Percentiles rank a stretch among this genome's conserved stretches.
Evolutionary conservation across 2,329 filamentous ascomycete species (phyloP).

Genomic region (Ceratocystiopsis brevicomis): DNA sequence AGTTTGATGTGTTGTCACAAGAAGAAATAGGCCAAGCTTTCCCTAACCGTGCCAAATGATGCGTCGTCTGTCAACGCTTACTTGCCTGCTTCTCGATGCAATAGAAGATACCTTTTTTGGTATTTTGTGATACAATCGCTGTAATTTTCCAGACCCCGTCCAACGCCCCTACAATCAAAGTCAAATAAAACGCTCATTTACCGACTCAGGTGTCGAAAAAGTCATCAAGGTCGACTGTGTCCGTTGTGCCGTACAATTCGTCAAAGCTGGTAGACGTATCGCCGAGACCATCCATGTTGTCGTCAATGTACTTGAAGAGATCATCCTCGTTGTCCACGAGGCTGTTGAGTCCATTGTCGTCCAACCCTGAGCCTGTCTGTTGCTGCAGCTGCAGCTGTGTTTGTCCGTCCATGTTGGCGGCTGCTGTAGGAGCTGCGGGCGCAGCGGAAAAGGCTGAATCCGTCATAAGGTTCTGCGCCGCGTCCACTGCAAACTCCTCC

Average conservation of each 20-base stretch:
- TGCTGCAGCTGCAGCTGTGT: not conserved
- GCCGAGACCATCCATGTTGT: constrained; percentile 18
- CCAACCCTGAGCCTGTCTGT: not conserved
- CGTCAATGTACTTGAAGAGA: constrained; percentile 27
- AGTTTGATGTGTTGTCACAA: no score
- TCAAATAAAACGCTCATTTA: no score
- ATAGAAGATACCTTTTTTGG: no score
- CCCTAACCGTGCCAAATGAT: no score
- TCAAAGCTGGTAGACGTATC: constrained; percentile 27
- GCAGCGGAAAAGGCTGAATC: constrained; percentile 4
- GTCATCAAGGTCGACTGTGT: constrained; percentile 13
- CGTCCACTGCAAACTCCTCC: constrained; percentile 20
- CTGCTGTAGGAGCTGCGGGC: not conserved
- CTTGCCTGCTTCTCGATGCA: no score
- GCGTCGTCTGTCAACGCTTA: no score
- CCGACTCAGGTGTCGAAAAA: constrained; percentile 5
- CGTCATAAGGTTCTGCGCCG: constrained; percentile 12
- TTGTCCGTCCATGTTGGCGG: no score
- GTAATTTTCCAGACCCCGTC: no score
- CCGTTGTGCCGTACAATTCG: constrained; percentile 30
- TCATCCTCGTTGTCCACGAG: constrained; percentile 21
- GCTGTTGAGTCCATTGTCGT: not conserved
- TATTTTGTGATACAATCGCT: no score
- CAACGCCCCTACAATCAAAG: no score
- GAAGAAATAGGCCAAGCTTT: no score